phyloP scores from a whole-genome alignment of 331 rosid species.

The Prunus yedoensis region DNA sequence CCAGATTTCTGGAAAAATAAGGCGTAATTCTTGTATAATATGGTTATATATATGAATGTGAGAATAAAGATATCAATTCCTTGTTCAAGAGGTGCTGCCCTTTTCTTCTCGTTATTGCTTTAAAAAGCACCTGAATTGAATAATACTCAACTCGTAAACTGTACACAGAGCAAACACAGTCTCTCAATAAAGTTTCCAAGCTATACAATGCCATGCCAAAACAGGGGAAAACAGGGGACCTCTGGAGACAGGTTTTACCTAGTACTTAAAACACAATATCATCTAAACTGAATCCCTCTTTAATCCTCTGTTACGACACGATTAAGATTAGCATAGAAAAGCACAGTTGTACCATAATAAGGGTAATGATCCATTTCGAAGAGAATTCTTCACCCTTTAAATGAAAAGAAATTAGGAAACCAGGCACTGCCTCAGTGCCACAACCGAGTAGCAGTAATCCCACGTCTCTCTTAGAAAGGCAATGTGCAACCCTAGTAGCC shows the following conservation, averaged over 20 bases:
- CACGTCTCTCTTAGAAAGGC: too few species aligned
- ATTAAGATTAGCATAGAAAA: too few species aligned
- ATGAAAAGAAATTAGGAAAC: too few species aligned
- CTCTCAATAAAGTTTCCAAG: background rate
- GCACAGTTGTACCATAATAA: too few species aligned
- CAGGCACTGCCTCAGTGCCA: too few species aligned
- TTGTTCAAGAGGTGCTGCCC: background rate
- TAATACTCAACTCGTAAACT: background rate
- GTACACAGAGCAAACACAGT: background rate
- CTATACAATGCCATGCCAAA: background rate
- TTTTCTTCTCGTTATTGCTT: background rate
- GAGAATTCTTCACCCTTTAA: too few species aligned
- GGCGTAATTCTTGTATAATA: constrained; percentile 15
- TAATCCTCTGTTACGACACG: too few species aligned
- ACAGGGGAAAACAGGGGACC: background rate
- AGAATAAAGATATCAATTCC: background rate
- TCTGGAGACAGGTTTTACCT: background rate
- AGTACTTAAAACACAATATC: too few species aligned
- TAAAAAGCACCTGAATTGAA: background rate
- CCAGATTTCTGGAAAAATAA: constrained; percentile 20
- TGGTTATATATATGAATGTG: background rate
- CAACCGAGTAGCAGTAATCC: too few species aligned
- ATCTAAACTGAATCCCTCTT: too few species aligned
- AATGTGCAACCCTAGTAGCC: too few species aligned
- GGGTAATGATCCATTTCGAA: too few species aligned